phyloP scores from a whole-genome alignment of 2,329 filamentous ascomycete genomes.

The Biscogniauxia marginata region DNA sequence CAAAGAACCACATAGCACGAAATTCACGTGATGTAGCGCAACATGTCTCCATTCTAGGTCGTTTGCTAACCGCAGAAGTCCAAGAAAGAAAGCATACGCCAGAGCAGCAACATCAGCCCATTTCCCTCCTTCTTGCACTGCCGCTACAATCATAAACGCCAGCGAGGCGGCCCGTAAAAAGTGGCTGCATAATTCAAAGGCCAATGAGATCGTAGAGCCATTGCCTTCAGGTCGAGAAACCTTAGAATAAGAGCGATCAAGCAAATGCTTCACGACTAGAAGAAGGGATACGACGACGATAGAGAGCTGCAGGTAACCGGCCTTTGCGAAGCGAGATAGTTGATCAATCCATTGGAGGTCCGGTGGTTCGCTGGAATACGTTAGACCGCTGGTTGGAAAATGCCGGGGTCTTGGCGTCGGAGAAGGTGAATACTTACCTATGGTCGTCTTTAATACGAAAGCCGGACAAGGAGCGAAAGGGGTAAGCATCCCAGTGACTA shows the following conservation, averaged over 20 bases:
- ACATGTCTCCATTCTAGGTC: conserved; percentile 45
- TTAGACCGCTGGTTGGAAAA: conserved; percentile 12
- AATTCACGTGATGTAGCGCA: conserved; percentile 49
- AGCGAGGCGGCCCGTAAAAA: conserved; percentile 38
- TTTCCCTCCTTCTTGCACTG: conserved; percentile 33
- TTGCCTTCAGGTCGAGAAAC: conserved; percentile 31
- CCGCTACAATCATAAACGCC: conserved; percentile 39
- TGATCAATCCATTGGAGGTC: conserved; percentile 38
- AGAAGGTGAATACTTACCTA: neutral
- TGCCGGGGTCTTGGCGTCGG: neutral
- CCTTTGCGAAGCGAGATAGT: conserved; percentile 39
- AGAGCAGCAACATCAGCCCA: conserved; percentile 37
- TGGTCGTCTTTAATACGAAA: neutral
- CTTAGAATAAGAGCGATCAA: conserved; percentile 32
- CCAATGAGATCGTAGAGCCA: conserved; percentile 40
- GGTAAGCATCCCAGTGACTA: neutral
- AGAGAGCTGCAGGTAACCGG: conserved; percentile 40
- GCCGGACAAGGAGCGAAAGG: neutral
- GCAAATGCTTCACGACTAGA: conserved; percentile 34
- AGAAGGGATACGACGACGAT: conserved; percentile 38
- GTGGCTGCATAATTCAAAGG: conserved; percentile 45
- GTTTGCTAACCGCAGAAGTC: conserved; percentile 41
- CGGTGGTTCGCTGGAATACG: neutral
- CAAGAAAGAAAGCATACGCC: conserved; percentile 43
- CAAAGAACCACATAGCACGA: conserved; percentile 39